Conservation (phyloP, 2,329 filamentous ascomycete genomes). For the Colletotrichum coccodes region DNA sequence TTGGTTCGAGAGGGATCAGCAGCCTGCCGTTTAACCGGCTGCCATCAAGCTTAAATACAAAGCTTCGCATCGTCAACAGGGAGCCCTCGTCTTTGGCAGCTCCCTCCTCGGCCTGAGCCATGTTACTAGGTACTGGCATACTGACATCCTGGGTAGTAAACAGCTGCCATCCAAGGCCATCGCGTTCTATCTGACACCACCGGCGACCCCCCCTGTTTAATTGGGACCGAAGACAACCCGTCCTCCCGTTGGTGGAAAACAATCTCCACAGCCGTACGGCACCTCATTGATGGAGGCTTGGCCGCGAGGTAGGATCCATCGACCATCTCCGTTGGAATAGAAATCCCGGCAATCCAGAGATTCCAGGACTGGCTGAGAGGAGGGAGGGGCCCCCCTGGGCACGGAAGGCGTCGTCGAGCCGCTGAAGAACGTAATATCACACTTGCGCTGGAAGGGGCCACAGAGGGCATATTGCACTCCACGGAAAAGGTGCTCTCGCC, state of each 20-base stretch:
- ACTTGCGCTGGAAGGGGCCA: not conserved
- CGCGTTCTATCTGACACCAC: constrained; percentile 14
- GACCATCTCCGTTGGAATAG: constrained; percentile 13
- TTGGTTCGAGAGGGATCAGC: not conserved
- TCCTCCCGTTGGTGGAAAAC: constrained; percentile 29
- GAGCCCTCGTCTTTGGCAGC: not conserved
- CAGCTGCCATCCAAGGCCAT: not conserved
- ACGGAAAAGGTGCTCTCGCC: not conserved
- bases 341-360: constrained; percentile 28
- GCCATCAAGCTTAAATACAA: constrained; percentile 31
- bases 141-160: no score
- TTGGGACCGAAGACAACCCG: constrained; percentile 7
- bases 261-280: constrained; percentile 18
- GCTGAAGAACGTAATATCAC: not conserved
- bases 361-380: constrained; percentile 10
- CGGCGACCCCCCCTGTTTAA: not conserved
- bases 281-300: constrained; percentile 23
- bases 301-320: constrained; percentile 10
- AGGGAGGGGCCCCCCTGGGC: constrained; percentile 2
- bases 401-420: not conserved
- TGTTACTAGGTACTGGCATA: not conserved
- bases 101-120: not conserved
- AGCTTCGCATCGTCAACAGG: constrained; percentile 5
- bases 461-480: not conserved
- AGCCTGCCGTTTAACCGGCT: constrained; percentile 11